Evolutionary conservation across 1,284 basidiomycete genomes (phyloP).

Genomic region (Ganoderma boninense): DNA sequence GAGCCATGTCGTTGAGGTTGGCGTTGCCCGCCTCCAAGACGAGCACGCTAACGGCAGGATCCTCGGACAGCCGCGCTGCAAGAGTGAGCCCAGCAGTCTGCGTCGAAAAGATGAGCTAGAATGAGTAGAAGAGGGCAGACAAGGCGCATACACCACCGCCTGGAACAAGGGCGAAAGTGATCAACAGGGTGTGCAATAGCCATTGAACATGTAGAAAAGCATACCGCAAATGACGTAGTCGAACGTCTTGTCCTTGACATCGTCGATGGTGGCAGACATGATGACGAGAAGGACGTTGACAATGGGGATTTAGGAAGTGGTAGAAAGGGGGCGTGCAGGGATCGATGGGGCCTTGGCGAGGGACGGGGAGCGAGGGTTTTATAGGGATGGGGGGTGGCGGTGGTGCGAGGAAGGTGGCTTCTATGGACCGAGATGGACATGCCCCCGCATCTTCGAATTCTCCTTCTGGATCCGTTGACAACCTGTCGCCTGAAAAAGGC

Average conservation of each 20-base stretch:
- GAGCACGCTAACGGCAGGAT: constrained; percentile 46
- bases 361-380: background rate
- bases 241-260: constrained; percentile 38
- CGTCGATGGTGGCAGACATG: constrained; percentile 35
- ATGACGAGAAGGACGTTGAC: background rate
- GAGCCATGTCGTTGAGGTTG: constrained; percentile 35
- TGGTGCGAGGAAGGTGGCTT: background rate
- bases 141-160: constrained; percentile 32
- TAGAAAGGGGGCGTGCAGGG: background rate
- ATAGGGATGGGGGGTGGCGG: constrained; percentile 10
- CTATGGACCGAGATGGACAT: constrained; percentile 2
- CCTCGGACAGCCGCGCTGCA: constrained; percentile 55
- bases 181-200: background rate
- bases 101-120: background rate
- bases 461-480: constrained; percentile 25
- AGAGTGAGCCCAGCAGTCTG: constrained; percentile 55
- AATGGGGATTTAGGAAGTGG: background rate
- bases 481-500: constrained; percentile 17
- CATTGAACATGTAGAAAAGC: background rate
- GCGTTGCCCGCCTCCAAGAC: constrained; percentile 46
- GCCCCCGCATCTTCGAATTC: constrained; percentile 11
- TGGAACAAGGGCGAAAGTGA: constrained; percentile 4
- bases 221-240: constrained; percentile 42
- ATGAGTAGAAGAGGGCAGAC: background rate
- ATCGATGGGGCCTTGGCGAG: background rate